Conservation (phyloP, 2,329 filamentous ascomycete species). For the Aspergillus novofumigatus region DNA sequence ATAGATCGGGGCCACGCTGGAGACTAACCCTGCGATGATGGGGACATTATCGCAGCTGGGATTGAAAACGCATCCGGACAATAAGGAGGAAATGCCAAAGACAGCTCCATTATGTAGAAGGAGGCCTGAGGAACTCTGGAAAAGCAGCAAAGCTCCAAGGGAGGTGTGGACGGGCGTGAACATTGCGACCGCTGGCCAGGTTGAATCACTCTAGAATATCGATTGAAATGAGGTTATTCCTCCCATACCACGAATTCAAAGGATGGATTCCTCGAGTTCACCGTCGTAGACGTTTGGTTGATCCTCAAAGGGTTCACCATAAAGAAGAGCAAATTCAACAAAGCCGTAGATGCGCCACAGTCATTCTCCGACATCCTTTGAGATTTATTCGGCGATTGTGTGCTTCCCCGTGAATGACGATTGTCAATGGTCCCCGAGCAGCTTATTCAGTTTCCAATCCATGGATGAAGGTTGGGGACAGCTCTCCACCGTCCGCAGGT, state of each 20-base stretch:
- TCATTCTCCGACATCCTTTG: background rate
- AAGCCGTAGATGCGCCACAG: background rate
- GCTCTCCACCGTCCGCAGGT: background rate
- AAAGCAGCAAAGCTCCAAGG: conserved; percentile 48
- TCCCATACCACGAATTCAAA: background rate
- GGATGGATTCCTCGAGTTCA: background rate
- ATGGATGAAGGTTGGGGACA: background rate
- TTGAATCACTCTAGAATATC: background rate
- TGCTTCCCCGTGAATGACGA: background rate
- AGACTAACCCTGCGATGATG: conserved; percentile 45
- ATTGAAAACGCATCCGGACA: conserved; percentile 39
- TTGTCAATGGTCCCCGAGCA: background rate
- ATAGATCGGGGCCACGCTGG: conserved; percentile 42
- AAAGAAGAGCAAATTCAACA: background rate
- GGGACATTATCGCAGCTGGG: conserved; percentile 42
- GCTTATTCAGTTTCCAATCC: background rate
- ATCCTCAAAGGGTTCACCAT: background rate
- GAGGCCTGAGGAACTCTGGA: conserved; percentile 47
- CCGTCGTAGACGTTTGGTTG: background rate
- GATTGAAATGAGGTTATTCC: background rate
- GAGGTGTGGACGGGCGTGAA: conserved; percentile 52
- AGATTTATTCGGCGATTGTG: background rate
- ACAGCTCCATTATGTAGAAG: conserved; percentile 50
- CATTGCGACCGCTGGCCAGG: conserved; percentile 30
- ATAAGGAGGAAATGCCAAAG: conserved; percentile 48